Percentiles rank a stretch among this genome's conserved stretches.
phyloP scores from a whole-genome alignment of 257 asterid species.

The Apocynum venetum region DNA sequence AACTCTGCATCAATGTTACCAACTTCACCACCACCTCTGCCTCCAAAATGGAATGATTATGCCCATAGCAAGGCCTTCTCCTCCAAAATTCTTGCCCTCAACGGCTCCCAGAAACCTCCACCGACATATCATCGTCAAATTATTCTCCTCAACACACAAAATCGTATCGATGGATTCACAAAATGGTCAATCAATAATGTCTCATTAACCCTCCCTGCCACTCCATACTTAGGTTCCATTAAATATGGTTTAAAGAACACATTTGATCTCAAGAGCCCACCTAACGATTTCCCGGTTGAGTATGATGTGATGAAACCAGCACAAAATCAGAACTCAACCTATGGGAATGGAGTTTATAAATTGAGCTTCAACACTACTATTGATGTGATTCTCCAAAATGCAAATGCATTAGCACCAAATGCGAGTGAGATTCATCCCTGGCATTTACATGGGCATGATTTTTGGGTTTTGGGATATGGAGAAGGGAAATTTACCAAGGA shows the following conservation, averaged over 20 bases:
- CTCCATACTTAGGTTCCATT: slow-evolving; percentile 71
- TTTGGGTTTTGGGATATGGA: slow-evolving; percentile 77
- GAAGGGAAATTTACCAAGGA: slow-evolving; percentile 49
- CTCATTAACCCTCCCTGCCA: slow-evolving; percentile 53
- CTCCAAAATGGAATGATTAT: slow-evolving; percentile 70
- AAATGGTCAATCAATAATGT: slow-evolving; percentile 82
- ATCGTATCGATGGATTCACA: slow-evolving; percentile 45
- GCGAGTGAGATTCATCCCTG: slow-evolving; percentile 85
- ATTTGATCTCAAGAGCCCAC: slow-evolving; percentile 42
- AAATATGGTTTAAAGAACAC: slow-evolving; percentile 32
- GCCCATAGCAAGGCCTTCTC: slow-evolving; percentile 50
- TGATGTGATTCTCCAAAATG: slow-evolving; percentile 71
- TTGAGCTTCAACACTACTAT: slow-evolving; percentile 47
- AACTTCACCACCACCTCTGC: slow-evolving; percentile 39
- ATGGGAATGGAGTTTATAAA: slow-evolving; percentile 57
- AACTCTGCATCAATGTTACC: slow-evolving; percentile 40
- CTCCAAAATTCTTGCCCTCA: slow-evolving; percentile 31
- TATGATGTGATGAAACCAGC: slow-evolving; percentile 57
- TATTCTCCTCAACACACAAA: slow-evolving; percentile 61
- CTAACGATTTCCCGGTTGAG: slow-evolving; percentile 20
- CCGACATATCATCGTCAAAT: slow-evolving; percentile 31
- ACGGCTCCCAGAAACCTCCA: slow-evolving; percentile 51
- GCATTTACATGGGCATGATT: slow-evolving; percentile 88
- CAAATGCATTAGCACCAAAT: slow-evolving; percentile 47
- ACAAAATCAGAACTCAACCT: slow-evolving; percentile 46